Percentiles rank a stretch among this genome's conserved stretches.
These are phyloP conservation scores for Lithohypha guttulata DNA, from an alignment of 2,329 filamentous ascomycete species.

Conservation along the genomic window DNA sequence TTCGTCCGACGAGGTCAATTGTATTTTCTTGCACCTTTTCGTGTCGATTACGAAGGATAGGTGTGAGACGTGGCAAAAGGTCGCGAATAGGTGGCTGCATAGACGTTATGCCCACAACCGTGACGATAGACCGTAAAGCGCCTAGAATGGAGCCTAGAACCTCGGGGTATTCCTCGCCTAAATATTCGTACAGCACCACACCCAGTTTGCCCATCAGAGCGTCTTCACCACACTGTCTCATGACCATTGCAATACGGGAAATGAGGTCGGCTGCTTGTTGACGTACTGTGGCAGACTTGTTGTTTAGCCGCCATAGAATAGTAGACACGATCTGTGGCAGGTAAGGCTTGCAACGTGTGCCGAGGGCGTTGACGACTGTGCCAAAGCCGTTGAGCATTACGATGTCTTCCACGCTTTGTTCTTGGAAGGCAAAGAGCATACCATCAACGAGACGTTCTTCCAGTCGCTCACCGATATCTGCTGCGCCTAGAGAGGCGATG, in stretches of 20 bases:
- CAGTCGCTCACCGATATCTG: slow-evolving; percentile 82
- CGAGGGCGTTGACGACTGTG: slow-evolving; percentile 90
- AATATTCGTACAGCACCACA: slow-evolving; percentile 90
- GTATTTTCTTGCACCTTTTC: slow-evolving; percentile 99
- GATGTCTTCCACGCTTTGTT: slow-evolving; percentile 92
- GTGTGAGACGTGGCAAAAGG: slow-evolving; percentile 82
- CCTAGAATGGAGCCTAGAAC: slow-evolving; percentile 94
- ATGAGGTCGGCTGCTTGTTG: slow-evolving; percentile 96
- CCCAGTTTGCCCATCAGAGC: slow-evolving; percentile 91
- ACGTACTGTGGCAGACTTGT: slow-evolving; percentile 91
- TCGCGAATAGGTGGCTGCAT: slow-evolving; percentile 99
- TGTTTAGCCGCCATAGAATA: slow-evolving; percentile 92
- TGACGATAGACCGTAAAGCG: slow-evolving; percentile 89
- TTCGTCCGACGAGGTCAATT: slow-evolving; percentile 93
- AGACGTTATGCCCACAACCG: slow-evolving; percentile 91
- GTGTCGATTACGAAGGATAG: slow-evolving; percentile 95
- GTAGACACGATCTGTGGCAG: slow-evolving; percentile 94
- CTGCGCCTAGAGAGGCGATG: slow-evolving; percentile 81
- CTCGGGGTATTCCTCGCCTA: slow-evolving; percentile 97
- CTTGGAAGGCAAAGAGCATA: slow-evolving; percentile 91
- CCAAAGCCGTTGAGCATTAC: slow-evolving; percentile 96
- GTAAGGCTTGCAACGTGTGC: slow-evolving; percentile 89
- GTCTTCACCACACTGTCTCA: slow-evolving; percentile 97
- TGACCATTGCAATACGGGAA: slow-evolving; percentile 93
- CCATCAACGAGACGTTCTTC: slow-evolving; percentile 93